Evolutionary conservation across 495 filamentous ascomycete genomes (phyloP).

Genomic region (Choiromyces venosus): DNA sequence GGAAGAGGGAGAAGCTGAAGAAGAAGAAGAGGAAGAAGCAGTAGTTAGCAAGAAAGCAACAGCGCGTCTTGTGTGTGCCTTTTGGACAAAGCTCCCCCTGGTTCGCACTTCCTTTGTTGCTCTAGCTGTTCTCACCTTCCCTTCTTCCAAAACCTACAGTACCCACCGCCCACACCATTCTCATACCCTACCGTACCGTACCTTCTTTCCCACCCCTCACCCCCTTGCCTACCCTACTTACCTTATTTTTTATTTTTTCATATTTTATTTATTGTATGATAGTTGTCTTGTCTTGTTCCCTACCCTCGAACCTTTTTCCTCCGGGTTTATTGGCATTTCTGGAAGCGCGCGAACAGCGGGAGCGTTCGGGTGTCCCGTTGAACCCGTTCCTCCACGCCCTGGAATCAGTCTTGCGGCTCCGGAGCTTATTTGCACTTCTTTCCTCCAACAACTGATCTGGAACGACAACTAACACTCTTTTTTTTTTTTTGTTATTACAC

Average conservation of each 20-base stretch:
- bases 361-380: neutral
- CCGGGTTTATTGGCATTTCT: constrained; percentile 2
- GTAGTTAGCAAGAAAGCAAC: neutral
- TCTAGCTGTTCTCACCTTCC: neutral
- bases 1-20: neutral
- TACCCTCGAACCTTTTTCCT: neutral
- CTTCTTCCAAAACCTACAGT: neutral
- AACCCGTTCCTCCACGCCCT: neutral
- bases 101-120: neutral
- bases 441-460: constrained; percentile 17
- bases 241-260: neutral
- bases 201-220: neutral
- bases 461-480: constrained; percentile 19
- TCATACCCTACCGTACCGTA: neutral
- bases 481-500: constrained; percentile 2
- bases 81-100: neutral
- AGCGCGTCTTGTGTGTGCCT: neutral
- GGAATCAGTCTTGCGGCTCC: constrained; percentile 28
- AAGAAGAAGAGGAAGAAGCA: neutral
- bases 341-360: neutral
- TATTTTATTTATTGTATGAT: neutral
- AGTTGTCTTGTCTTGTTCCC: neutral
- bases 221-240: neutral
- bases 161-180: neutral
- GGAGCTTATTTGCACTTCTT: constrained; percentile 37